These are phyloP conservation scores for Diaporthe batatas DNA, from an alignment of 2,329 filamentous ascomycete species.

Conservation along the genomic window DNA sequence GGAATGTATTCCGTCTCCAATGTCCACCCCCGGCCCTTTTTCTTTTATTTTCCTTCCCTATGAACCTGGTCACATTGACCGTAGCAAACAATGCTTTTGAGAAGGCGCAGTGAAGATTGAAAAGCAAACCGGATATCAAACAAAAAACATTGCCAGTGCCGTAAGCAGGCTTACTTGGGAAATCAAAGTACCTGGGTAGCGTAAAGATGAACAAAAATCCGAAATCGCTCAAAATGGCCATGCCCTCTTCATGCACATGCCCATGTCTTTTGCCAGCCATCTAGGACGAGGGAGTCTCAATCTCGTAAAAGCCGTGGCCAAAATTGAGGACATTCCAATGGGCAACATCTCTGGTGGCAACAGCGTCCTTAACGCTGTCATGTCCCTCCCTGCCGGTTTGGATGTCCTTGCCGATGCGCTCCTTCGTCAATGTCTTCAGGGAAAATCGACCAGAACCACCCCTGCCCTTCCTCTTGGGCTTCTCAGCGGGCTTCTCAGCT, in stretches of 20 bases:
- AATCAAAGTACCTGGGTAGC: neutral
- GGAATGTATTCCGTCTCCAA: neutral
- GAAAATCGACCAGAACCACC: slow-evolving; percentile 21
- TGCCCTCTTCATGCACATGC: neutral
- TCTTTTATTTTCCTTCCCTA: neutral
- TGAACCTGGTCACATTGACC: neutral
- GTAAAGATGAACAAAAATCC: neutral
- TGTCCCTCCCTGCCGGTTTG: slow-evolving; percentile 29
- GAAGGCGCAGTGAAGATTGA: neutral
- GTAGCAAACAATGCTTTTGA: neutral
- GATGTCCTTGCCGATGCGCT: slow-evolving; percentile 26
- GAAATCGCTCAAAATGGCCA: neutral
- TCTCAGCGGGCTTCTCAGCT: slow-evolving; percentile 28
- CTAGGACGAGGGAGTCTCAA: neutral
- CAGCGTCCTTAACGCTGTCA: slow-evolving; percentile 34
- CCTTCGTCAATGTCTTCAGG: slow-evolving; percentile 26
- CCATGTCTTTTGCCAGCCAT: neutral
- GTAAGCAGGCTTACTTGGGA: neutral
- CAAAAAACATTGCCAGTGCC: neutral
- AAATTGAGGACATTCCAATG: slow-evolving; percentile 34
- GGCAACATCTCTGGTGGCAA: slow-evolving; percentile 31
- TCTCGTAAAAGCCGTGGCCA: slow-evolving; percentile 17
- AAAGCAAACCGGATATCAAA: neutral
- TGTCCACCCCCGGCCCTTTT: too few species aligned
- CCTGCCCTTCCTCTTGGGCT: slow-evolving; percentile 8